Evolutionary conservation across 1,139 yeast genomes (phyloP), one percentile per base, ranked within the genome.

Genomic region (Suhomyces panamericanus): DNA sequence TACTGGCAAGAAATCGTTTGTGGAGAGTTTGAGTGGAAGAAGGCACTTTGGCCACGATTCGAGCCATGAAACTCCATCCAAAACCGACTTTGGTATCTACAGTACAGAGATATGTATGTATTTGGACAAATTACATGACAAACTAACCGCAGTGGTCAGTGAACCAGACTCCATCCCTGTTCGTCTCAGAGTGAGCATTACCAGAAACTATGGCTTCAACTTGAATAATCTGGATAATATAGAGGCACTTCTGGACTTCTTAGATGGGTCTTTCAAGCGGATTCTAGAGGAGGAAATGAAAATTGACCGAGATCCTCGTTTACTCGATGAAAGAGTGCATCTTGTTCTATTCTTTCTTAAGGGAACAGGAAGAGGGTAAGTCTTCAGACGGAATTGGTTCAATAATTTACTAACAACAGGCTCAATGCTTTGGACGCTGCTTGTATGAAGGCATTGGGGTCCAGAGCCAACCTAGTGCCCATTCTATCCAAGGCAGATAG

Each of bases 251-350:
- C 67, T 77, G 34, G 64, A 72, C 12, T 81, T 73, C 53, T 64
- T 85, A 50, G 83, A 81, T 57, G 64, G 64, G 29, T 82, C 82
- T 51, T 83, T 81, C 56, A 80, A 81, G 49, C 54, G 59, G 16
- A 76, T 80, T 30, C 69, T 84, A 41, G 70, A 70, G 26, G 87
- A 84, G 55, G 91, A 85, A 57, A 64, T 77, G 35, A 75, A 82
- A 52, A 80, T 84, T 38, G 69, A 77, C 49, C 72, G 90, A 58
- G 75, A 77, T 51, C 74, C 82, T 11, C 68, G 70, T 43, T 69
- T 70, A 46, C 71, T 68, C 46, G 90, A 85, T 59, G 74, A 76
- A 17, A 66, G 89, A 49, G 78, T 85, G 35, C 90, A 85, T 61
- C 84, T 75, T 17, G 78, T 83, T 43, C 57, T 84, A 34, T 81